Conservation (phyloP, 495 filamentous ascomycete genomes). For the Aspergillus nidulans region DNA sequence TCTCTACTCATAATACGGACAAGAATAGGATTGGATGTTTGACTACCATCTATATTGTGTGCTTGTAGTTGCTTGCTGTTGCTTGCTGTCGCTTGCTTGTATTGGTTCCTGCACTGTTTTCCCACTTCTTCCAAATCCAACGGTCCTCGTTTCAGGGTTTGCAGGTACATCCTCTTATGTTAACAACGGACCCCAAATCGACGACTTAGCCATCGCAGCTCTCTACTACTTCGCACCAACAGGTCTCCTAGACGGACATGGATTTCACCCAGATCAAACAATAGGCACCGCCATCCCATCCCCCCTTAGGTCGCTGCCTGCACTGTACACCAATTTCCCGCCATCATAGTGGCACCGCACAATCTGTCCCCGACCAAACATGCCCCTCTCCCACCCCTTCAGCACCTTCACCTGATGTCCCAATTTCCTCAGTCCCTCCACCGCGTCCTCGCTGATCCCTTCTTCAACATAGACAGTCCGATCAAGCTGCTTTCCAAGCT, state of each 20-base stretch:
- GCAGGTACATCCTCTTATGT: too few relatives aligned
- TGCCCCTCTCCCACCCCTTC: slow-evolving; percentile 57
- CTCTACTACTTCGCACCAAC: too few relatives aligned
- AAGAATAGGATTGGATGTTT: background rate
- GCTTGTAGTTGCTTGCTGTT: background rate
- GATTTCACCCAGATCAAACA: background rate
- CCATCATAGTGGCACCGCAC: slow-evolving; percentile 74
- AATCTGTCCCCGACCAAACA: slow-evolving; percentile 90
- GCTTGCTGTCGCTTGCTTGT: background rate
- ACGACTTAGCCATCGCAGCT: too few relatives aligned
- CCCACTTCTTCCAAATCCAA: background rate
- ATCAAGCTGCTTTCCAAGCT: slow-evolving; percentile 46
- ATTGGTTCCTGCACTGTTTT: background rate
- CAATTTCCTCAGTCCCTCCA: slow-evolving; percentile 59
- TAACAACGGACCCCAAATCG: too few relatives aligned
- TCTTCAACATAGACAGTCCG: slow-evolving; percentile 76
- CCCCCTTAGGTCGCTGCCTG: slow-evolving; percentile 81
- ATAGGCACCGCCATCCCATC: slow-evolving; percentile 76
- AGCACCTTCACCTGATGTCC: slow-evolving; percentile 74
- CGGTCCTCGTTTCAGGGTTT: background rate
- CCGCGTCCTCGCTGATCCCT: slow-evolving; percentile 64
- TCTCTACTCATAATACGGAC: background rate
- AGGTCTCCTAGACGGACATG: too few relatives aligned
- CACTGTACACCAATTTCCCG: slow-evolving; percentile 67
- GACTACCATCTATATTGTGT: too few relatives aligned